Base-by-base conservation (phyloP, 1,284 basidiomycete genomes). In the Thecaphora frezii region DNA sequence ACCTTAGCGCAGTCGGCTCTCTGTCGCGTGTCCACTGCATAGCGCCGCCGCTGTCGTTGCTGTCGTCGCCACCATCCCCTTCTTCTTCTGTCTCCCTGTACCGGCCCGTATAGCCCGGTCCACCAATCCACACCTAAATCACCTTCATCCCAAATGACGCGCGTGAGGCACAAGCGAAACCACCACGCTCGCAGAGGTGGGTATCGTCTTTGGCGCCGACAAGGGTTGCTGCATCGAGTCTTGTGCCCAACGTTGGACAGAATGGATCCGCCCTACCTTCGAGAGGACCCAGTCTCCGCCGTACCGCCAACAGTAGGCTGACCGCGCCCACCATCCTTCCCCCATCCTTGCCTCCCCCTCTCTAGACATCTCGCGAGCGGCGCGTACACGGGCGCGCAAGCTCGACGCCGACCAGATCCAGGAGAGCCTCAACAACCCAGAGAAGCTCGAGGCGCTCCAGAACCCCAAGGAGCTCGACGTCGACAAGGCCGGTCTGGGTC, bases 401-500 rank as follows among this genome's bases (percentile, higher is more conserved):
- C 71, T 78, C 9, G 76, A 78, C 36, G 56, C 65, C 7, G 77
- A 78, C 46, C 77, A 78, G 51, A 68, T 77, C 39, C 70, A 76
- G 45, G 64, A 57, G 30, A 77, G 71, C 48, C 66, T 77, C 28
- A 60, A 61, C 48, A 54, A 71, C 36, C 55, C 62, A n/a, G 49
- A 60, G 38, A 69, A 66, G 64, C 66, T 69, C 30, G 60, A 62
- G 19, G 64, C 36, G 22, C 61, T 75, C 30, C 66, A 71, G 41
- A 62, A 71, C n/a, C 76, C 76, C 18, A 59, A 60, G 12, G 63
- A 69, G 51, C 62, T 77, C 40, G 74, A 78, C 44, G 58, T 73
- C 16, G 74, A 78, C 48, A 73, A 73, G 56, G 66, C 76, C n/a
- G 77, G 77, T 51, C 67, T 78, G 44, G 77, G 77, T 36, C 69